A percentile compares a stretch with the other conserved stretches of the same genome.
phyloP scores from a whole-genome alignment of 2,329 filamentous ascomycete genomes.

The Clonostachys solani region DNA sequence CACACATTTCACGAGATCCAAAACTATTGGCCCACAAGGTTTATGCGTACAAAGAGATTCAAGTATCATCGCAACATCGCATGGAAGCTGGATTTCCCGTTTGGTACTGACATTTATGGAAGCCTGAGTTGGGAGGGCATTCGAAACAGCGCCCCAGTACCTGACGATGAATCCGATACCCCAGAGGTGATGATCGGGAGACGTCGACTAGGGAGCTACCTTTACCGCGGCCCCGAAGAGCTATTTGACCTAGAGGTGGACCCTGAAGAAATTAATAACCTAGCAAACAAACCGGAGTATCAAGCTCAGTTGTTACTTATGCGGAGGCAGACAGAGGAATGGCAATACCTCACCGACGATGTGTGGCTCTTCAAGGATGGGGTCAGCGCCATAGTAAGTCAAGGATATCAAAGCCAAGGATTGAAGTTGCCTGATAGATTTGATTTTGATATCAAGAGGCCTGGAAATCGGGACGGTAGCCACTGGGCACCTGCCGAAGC shows the following conservation, averaged over 20 bases:
- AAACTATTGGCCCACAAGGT: constrained; percentile 46
- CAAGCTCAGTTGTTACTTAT: constrained; percentile 20
- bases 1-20: constrained; percentile 46
- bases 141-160: constrained; percentile 20
- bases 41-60: constrained; percentile 31
- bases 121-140: constrained; percentile 38
- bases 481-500: no score
- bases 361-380: constrained; percentile 20
- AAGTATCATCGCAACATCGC: constrained; percentile 47
- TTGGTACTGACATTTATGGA: constrained; percentile 39
- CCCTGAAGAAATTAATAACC: constrained; percentile 37
- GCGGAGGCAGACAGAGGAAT: constrained; percentile 16
- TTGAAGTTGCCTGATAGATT: constrained; percentile 18
- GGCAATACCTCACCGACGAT: constrained; percentile 18
- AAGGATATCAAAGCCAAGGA: constrained; percentile 13
- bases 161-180: no score
- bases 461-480: no score
- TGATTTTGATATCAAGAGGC: constrained; percentile 11
- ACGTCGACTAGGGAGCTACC: constrained; percentile 32
- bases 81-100: constrained; percentile 43
- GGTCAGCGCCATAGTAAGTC: constrained; percentile 12
- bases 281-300: constrained; percentile 20
- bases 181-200: constrained; percentile 21
- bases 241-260: constrained; percentile 40
- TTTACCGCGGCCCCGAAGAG: constrained; percentile 38